Conservation (phyloP, 2,329 filamentous ascomycete species). For the Colletotrichum limetticola region DNA sequence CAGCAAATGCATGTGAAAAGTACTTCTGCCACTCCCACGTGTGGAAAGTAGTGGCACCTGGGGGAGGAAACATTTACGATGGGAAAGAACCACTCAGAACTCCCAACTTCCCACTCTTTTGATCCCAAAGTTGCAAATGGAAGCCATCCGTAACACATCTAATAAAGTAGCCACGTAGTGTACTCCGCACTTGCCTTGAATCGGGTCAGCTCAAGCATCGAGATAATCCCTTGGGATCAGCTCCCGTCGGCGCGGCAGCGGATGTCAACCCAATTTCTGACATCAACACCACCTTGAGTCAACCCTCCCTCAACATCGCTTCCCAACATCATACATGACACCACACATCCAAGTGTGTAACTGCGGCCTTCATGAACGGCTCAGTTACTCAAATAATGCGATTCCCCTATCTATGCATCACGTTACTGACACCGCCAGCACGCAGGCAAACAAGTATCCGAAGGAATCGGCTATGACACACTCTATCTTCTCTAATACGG, state of each 20-base stretch:
- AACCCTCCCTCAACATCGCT: neutral
- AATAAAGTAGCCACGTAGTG: neutral
- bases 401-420: neutral
- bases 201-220: neutral
- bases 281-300: neutral
- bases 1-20: neutral
- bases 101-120: neutral
- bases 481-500: neutral
- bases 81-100: neutral
- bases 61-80: conserved; percentile 14
- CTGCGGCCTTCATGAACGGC: neutral
- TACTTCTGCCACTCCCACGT: conserved; percentile 28
- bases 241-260: neutral
- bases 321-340: neutral
- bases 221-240: neutral
- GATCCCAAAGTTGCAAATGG: no score
- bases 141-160: neutral
- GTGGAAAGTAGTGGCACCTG: conserved; percentile 29
- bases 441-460: neutral
- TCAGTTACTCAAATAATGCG: neutral
- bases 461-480: neutral
- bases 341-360: neutral
- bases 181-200: neutral
- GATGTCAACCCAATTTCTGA: neutral
- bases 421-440: neutral